Conservation (phyloP, 306 rosid species). For the Boehmeria nivea region DNA sequence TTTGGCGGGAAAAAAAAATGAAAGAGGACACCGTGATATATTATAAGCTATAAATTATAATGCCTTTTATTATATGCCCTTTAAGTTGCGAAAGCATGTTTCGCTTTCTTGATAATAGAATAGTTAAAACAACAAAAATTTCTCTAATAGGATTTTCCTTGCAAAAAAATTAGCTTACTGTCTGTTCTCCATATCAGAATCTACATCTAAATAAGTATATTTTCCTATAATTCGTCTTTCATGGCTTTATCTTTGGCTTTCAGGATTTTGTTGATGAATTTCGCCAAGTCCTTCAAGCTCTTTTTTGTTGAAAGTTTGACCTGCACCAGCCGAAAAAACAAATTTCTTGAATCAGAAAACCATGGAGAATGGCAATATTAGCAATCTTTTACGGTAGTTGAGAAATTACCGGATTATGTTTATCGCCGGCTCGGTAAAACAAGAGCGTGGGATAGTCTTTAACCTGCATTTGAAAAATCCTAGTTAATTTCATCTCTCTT, state of each 20-base stretch:
- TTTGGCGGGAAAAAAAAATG: too few relatives aligned
- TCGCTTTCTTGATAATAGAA: neutral
- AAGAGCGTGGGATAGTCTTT: slow-evolving; percentile 75
- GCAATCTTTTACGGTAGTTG: neutral
- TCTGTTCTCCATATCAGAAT: neutral
- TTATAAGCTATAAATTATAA: too few relatives aligned
- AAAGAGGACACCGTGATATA: too few relatives aligned
- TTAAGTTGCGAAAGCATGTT: too few relatives aligned
- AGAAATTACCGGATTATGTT: slow-evolving; percentile 67
- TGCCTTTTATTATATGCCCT: too few relatives aligned
- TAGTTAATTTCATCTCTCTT: neutral
- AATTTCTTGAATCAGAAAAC: slow-evolving; percentile 2
- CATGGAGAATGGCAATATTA: slow-evolving; percentile 1
- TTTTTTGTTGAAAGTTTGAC: slow-evolving; percentile 64
- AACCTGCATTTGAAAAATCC: slow-evolving; percentile 39
- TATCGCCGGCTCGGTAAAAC: slow-evolving; percentile 52
- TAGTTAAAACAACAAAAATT: neutral
- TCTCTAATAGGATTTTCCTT: neutral
- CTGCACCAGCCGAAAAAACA: slow-evolving; percentile 36
- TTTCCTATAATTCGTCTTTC: slow-evolving; percentile 70
- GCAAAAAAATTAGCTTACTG: neutral
- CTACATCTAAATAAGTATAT: slow-evolving; percentile 1
- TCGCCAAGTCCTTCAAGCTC: slow-evolving; percentile 79
- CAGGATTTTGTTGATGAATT: slow-evolving; percentile 56
- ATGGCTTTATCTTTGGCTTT: slow-evolving; percentile 37